Evolutionary conservation across 2,329 filamentous ascomycete genomes (phyloP).

Genomic region (Tolypocladium ovalisporum): DNA sequence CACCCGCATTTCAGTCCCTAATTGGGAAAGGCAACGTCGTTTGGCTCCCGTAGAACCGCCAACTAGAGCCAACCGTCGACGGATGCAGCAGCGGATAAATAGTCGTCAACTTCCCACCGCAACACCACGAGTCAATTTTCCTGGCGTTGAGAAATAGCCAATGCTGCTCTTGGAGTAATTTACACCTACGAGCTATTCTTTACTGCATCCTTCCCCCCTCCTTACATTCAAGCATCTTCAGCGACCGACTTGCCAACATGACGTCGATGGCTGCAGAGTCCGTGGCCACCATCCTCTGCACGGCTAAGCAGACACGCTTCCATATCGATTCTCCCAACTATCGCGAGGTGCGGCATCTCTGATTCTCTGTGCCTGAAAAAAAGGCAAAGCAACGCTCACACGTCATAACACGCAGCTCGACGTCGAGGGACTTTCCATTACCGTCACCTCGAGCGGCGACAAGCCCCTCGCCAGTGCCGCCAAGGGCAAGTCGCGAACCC

Average conservation of each 20-base stretch:
- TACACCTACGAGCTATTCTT: no score
- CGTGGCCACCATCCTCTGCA: conserved; percentile 45
- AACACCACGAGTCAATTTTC: neutral
- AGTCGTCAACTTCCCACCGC: neutral
- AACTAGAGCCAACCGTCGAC: no score
- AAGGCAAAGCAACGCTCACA: neutral
- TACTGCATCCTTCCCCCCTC: neutral
- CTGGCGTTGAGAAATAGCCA: neutral
- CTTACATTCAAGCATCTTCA: neutral
- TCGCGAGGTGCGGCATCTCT: conserved; percentile 36
- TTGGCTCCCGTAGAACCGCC: no score
- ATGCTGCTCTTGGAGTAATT: no score
- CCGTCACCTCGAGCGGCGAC: conserved; percentile 39
- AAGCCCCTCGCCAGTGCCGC: conserved; percentile 23
- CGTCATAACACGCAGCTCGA: conserved; percentile 38
- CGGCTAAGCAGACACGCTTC: conserved; percentile 58
- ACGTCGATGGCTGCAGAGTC: conserved; percentile 39
- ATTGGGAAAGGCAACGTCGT: neutral
- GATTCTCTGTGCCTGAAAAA: neutral
- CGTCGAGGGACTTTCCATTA: conserved; percentile 62
- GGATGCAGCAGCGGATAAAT: neutral
- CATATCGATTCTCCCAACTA: conserved; percentile 45
- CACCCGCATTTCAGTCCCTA: neutral
- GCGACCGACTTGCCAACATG: conserved; percentile 16
- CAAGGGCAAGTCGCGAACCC: conserved; percentile 39